Base-by-base conservation (phyloP, 208 protist genomes). In the Wallacemonas sp. region DNA sequence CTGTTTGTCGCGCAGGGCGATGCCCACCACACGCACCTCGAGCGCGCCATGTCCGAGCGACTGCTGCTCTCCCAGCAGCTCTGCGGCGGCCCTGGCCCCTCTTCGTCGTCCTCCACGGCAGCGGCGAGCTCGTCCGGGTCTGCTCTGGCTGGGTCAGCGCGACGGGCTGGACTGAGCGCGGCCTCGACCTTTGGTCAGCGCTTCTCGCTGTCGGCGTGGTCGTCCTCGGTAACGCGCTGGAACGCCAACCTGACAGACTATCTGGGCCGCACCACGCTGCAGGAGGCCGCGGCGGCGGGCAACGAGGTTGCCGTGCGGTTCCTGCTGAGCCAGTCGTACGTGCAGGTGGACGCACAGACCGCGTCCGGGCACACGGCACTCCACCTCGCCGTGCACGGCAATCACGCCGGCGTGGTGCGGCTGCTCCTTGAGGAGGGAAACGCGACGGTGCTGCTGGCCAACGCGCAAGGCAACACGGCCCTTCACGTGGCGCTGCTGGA, bases 201-300 rank as follows among this genome's bases (percentile, higher is more conserved):
- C 16, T 81, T 80, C 46, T 63, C 38, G 22, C 28, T 74, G 1
- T 55, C 76, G 29, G 42, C 65, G 55, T 79, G 64, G 72, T 72
- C 65, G 14, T 38, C 73, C 32, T 64, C 62, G 3, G 65, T 94
- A 29, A 91, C 77, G 48, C 70, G 70, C 64, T 90, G 83, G 85
- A 94, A 94, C 67, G 77, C 77, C 48, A 93, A 93, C 62, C 75
- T 84, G 3, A 66, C 64, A 32, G 91, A 96, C 71, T 70, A 83
- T 46, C 70, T 92, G 41, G 87, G 87, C 20, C 82, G 87, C 54
- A 94, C 91, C 1, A 54, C 91, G 20, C 70, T 96, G 38, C 84
- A 93, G 50, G 87, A 96, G 29, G 77, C 71, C 32, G 79, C 81
- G 32, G 72, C 80, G 26, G 72, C 67, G 1, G 86, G 86, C 44